Evolutionary conservation across 2,329 filamentous ascomycete species (phyloP), one percentile per base, ranked within the genome.

Genomic region (Colletotrichum sp.): DNA sequence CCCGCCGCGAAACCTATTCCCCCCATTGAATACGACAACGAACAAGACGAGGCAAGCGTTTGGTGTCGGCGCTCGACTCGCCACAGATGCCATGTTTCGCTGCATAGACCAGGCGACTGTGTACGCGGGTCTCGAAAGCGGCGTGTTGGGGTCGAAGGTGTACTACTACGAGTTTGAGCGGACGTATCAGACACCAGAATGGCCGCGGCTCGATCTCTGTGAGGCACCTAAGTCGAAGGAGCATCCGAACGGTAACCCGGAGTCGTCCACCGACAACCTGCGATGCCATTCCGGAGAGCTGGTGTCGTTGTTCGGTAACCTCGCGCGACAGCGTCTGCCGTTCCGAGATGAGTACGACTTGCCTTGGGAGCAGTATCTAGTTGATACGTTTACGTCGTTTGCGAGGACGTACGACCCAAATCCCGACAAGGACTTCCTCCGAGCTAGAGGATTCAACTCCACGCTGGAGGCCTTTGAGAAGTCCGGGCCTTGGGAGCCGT

Each of bases 141-240:
- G 83, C 5, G 86, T 87, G 0, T 89, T 92, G 4, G 74, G 74
- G 79, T 81, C 85, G 32, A 82, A 84, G 36, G 74, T 90, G 0
- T 92, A 90, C 80, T 92, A 88, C 80, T 93, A 93, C 82, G 89
- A 92, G 80, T 90, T 92, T 78, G 89, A 91, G 75, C 87, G 91
- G 60, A 89, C 88, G 0, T 90, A 90, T 78, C 86, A 87, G 72
- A 88, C 87, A 2, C 87, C 87, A 65, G 88, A 88, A 44, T 91
- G 90, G 36, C 91, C 92, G 64, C 83, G 86, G 25, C 85, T 89
- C 4, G 88, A 89, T 59, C 84, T 88, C 1, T 89, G 88, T 86
- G 87, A 82, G 81, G 86, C 78, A 75, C 71, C 74, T 5, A 75
- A 71, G 66, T 65, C 71, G 12, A 85, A 80, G 78, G 82, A 72